Evolutionary conservation across 179 eudicot genomes (phyloP).

Genomic region (Amaranthus tricolor): DNA sequence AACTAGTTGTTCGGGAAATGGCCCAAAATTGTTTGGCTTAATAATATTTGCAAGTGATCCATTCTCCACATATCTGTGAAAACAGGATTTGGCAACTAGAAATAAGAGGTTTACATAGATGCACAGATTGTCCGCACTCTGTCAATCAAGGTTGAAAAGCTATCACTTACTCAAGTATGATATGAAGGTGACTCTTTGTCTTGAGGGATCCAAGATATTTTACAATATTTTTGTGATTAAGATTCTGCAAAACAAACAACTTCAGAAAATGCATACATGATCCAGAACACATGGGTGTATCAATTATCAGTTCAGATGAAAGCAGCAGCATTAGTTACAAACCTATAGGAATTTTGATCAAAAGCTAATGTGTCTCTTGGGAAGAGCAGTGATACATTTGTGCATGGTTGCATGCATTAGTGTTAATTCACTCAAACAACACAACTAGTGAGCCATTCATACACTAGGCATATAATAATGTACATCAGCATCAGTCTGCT

Average conservation of each 20-base stretch:
- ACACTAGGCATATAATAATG: not conserved
- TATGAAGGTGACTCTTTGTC: constrained; percentile 92
- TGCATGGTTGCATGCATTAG: not conserved
- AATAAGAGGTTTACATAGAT: constrained; percentile 9
- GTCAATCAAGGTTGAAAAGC: constrained; percentile 6
- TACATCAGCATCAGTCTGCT: constrained; percentile 13
- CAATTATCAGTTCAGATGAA: constrained; percentile 2
- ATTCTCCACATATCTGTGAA: constrained; percentile 88
- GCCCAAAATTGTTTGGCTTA: constrained; percentile 98
- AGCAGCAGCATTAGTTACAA: constrained; percentile 1
- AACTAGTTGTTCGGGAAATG: constrained; percentile 97
- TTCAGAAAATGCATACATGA: constrained; percentile 12
- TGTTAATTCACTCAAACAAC: not conserved
- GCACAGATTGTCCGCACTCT: not conserved
- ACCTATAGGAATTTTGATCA: not conserved
- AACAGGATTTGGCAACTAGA: constrained; percentile 19
- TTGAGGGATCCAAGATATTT: constrained; percentile 96
- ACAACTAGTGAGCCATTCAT: not conserved
- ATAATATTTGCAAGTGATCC: constrained; percentile 98
- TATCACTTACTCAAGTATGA: constrained; percentile 89
- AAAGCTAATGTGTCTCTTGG: not conserved
- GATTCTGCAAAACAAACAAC: constrained; percentile 56
- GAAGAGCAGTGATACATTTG: not conserved
- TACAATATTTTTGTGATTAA: constrained; percentile 98
- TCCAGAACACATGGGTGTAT: constrained; percentile 3